Conservation (phyloP, 257 asterid species). For the Paulownia fortunei region DNA sequence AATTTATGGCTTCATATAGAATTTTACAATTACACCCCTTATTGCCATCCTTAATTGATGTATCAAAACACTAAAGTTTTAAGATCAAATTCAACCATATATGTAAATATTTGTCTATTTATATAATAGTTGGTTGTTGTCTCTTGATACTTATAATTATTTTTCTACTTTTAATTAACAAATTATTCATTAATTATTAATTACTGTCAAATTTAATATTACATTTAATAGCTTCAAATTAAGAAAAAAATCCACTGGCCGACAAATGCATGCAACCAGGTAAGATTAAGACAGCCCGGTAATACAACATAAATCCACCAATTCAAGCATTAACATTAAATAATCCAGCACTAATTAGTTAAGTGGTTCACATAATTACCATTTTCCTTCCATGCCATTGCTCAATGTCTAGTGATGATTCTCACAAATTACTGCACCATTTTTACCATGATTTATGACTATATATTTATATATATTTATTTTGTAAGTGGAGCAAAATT, state of each 20-base stretch:
- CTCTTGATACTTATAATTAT: too few species aligned
- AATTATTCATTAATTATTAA: too few species aligned
- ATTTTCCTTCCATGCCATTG: background rate
- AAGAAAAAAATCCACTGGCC: background rate
- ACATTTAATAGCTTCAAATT: too few species aligned
- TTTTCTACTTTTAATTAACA: too few species aligned
- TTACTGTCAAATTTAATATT: too few species aligned
- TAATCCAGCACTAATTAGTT: conserved; percentile 1
- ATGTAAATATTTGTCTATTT: too few species aligned
- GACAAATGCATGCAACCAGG: background rate
- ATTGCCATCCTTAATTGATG: too few species aligned
- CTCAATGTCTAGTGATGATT: background rate
- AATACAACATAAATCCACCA: background rate
- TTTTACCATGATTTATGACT: background rate
- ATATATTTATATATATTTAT: background rate
- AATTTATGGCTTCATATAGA: too few species aligned
- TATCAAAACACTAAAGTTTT: too few species aligned
- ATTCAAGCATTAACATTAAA: conserved; percentile 7
- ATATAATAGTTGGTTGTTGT: too few species aligned
- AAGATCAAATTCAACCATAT: too few species aligned
- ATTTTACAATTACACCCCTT: too few species aligned
- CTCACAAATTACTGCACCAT: background rate
- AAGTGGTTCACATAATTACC: conserved; percentile 28
- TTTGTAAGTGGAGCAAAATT: background rate
- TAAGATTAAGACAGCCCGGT: background rate